phyloP scores from a whole-genome alignment of 192 early-diverging fungal genomes.

The Linnemannia zychae region DNA sequence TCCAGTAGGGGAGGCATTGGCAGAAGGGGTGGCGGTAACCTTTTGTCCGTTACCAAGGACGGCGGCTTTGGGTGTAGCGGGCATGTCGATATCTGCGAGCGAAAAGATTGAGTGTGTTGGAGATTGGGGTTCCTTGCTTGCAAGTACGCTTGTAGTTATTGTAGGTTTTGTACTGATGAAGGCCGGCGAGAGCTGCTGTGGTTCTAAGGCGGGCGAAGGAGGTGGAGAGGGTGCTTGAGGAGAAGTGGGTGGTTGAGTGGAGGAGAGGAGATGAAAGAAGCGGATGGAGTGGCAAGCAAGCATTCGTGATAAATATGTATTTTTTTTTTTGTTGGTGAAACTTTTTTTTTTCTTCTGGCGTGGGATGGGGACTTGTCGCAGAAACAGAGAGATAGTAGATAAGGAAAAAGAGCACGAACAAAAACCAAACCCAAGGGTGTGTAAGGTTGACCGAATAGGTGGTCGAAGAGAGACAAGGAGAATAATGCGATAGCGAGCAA shows the following conservation, averaged over 20 bases:
- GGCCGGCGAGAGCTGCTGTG: not conserved
- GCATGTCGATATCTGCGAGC: slow-evolving; percentile 1
- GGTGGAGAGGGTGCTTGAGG: not conserved
- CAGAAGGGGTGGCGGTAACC: not conserved
- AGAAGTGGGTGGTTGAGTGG: not conserved
- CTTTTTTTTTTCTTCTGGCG: not conserved
- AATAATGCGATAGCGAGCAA: not conserved
- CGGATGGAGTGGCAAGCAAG: slow-evolving; percentile 21
- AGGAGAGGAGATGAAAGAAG: slow-evolving; percentile 28
- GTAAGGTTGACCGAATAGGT: not conserved
- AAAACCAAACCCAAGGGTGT: not conserved
- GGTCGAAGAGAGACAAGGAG: not conserved
- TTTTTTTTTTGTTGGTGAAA: not conserved
- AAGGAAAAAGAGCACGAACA: not conserved
- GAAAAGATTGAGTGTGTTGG: not conserved
- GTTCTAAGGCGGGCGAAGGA: not conserved
- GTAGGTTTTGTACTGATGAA: not conserved
- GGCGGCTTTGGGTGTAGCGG: not conserved
- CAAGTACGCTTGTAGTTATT: not conserved
- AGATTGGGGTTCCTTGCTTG: not conserved
- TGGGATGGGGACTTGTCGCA: not conserved
- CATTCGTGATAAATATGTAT: not conserved
- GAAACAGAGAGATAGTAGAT: not conserved
- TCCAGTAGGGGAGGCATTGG: not conserved
- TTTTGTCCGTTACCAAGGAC: not conserved